A percentile compares a stretch with the other conserved stretches of the same genome.
These are phyloP conservation scores for Chrysoporthe deuterocubensis DNA, from an alignment of 2,329 filamentous ascomycete genomes.

Conservation along the genomic window DNA sequence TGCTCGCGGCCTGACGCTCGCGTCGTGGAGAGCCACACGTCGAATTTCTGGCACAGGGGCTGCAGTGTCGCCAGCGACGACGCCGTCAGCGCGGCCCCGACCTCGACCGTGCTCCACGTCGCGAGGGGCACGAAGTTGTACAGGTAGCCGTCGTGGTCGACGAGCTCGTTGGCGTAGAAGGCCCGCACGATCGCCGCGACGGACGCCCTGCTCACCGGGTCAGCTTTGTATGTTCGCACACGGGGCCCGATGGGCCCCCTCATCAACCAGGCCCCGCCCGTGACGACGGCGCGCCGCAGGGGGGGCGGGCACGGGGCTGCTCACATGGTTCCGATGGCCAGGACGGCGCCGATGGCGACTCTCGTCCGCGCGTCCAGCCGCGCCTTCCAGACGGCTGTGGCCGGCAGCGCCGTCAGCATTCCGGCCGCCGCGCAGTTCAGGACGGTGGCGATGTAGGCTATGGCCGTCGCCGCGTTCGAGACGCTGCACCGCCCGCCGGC, in stretches of 20 bases:
- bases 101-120: constrained; percentile 51
- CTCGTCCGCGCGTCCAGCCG: constrained; percentile 45
- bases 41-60: constrained; percentile 38
- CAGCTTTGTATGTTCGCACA: neutral
- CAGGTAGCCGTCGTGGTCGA: constrained; percentile 45
- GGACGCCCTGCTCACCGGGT: constrained; percentile 37
- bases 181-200: constrained; percentile 49
- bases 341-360: constrained; percentile 40
- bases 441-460: constrained; percentile 44
- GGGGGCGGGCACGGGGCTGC: constrained; percentile 24
- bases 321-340: constrained; percentile 43
- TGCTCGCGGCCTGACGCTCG: neutral
- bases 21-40: constrained; percentile 4
- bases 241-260: too few species aligned
- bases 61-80: constrained; percentile 45
- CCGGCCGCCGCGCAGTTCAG: constrained; percentile 46
- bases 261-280: too few species aligned
- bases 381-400: constrained; percentile 46
- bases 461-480: constrained; percentile 34
- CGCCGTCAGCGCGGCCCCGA: constrained; percentile 47
- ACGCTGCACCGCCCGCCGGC: constrained; percentile 39
- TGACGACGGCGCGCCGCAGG: too few species aligned
- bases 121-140: constrained; percentile 48
- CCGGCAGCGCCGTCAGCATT: constrained; percentile 45
- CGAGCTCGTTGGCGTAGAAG: constrained; percentile 44